Evolutionary conservation across 208 protist genomes (phyloP), one percentile per base, ranked within the genome.

Genomic region (Acanthamoeba lugdunensis): DNA sequence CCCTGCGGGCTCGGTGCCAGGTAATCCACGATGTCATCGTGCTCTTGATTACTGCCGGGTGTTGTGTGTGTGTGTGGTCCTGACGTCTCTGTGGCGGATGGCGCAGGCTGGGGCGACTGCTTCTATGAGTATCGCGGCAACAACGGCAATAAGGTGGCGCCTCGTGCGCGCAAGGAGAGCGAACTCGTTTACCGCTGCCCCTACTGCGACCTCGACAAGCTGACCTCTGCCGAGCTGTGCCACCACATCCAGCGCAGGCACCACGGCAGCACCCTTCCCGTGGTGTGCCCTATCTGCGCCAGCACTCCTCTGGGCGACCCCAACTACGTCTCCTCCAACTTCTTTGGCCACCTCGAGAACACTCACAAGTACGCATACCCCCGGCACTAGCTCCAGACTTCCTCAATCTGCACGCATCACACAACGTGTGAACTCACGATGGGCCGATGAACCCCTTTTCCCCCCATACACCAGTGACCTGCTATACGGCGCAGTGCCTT

Each of bases 311-410:
- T 87, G n/a, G 79, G 79, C 79, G 79, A 87, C 28, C 79, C 79
- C 79, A 87, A 87, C 52, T 87, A 87, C 52, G 18, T 87, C 79
- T 87, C 79, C 7, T 87, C 79, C 79, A 87, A 87, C 52, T 87
- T 87, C 50, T 87, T 87, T 21, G 79, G 79, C 25, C 79, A 87
- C 18, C 25, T 87, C 21, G 79, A 87, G 33, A 87, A 87, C 79
- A 63, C 79, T 5, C 79, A 87, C 79, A 87, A 45, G 79, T 87
- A 41, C 50, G 52, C 33, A 21, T 21, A 30, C 23, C 23, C 61
- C 8, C 2, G 16, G 14, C 23, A 30, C 23, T 23, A 18, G 13
- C 25, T 69, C 25, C 61, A 69, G 8, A 23, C 25, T n/a, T 28
- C 25, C 16, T 69, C 23, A 37, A 41, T 11, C 21, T 45, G 33